Percentiles rank a stretch among this genome's conserved stretches.
These are phyloP conservation scores for Syzygium aqueum DNA, from an alignment of 345 rosid genomes.

Conservation along the genomic window DNA sequence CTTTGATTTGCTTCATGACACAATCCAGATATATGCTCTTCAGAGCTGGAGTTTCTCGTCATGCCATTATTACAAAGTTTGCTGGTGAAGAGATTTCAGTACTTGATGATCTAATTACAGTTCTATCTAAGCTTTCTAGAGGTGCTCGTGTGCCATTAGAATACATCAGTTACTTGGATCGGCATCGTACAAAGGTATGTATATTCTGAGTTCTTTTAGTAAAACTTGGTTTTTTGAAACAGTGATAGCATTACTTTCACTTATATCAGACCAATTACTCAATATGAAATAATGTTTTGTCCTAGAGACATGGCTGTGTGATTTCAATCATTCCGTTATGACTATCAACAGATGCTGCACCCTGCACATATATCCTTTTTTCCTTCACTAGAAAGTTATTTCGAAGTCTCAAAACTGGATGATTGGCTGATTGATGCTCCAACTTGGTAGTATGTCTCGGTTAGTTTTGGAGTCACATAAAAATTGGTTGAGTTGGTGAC, in stretches of 20 bases:
- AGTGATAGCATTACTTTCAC: neutral
- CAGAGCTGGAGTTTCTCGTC: slow-evolving; percentile 96
- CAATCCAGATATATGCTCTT: slow-evolving; percentile 73
- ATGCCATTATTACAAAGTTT: slow-evolving; percentile 89
- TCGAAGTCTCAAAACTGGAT: neutral
- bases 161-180: slow-evolving; percentile 71
- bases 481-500: neutral
- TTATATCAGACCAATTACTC: neutral
- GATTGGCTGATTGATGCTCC: neutral
- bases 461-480: neutral
- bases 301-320: neutral
- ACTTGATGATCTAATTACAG: slow-evolving; percentile 58
- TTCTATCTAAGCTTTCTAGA: slow-evolving; percentile 55
- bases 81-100: slow-evolving; percentile 69
- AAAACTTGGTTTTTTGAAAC: neutral
- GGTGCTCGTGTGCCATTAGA: slow-evolving; percentile 93
- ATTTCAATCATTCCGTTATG: neutral
- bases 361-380: neutral
- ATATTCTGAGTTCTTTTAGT: neutral
- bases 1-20: neutral
- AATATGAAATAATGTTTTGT: neutral
- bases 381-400: neutral
- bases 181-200: slow-evolving; percentile 86
- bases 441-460: neutral
- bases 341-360: neutral